These are phyloP conservation scores for Boletus rubroflammeus DNA, from an alignment of 768 basidiomycete genomes.

Conservation along the genomic window DNA sequence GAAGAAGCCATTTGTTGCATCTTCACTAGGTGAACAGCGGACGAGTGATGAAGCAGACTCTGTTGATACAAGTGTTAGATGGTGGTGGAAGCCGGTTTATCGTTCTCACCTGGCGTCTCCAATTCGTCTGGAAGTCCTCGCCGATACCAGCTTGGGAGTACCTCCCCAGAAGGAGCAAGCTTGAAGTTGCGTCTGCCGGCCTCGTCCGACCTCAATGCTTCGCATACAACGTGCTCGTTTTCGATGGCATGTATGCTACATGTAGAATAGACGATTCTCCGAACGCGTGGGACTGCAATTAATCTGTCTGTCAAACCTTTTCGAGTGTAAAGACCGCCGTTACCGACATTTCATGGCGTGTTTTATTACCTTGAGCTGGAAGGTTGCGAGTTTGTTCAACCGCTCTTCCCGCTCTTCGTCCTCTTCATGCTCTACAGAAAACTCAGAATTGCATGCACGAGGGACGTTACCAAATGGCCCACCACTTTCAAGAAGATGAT, in stretches of 20 bases:
- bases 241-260: constrained; percentile 90
- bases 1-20: constrained; percentile 95
- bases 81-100: not conserved
- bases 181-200: constrained; percentile 56
- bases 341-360: constrained; percentile 90
- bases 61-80: constrained; percentile 21
- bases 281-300: constrained; percentile 64
- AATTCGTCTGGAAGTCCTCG: constrained; percentile 72
- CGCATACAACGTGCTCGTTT: constrained; percentile 86
- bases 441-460: constrained; percentile 4
- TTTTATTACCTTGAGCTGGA: constrained; percentile 87
- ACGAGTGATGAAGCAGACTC: constrained; percentile 59
- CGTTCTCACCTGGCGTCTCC: constrained; percentile 45
- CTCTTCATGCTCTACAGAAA: constrained; percentile 49
- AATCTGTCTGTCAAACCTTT: constrained; percentile 7
- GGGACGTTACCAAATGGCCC: constrained; percentile 14
- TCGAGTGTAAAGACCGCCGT: constrained; percentile 21
- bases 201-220: constrained; percentile 69
- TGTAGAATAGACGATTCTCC: constrained; percentile 94
- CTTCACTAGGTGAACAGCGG: constrained; percentile 76
- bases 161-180: constrained; percentile 62
- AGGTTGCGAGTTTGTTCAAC: constrained; percentile 77
- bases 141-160: constrained; percentile 79
- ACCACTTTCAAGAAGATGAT: constrained; percentile 79
- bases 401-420: constrained; percentile 61